phyloP scores from a whole-genome alignment of 2,329 filamentous ascomycete species.

The Pezicula rhizophila region DNA sequence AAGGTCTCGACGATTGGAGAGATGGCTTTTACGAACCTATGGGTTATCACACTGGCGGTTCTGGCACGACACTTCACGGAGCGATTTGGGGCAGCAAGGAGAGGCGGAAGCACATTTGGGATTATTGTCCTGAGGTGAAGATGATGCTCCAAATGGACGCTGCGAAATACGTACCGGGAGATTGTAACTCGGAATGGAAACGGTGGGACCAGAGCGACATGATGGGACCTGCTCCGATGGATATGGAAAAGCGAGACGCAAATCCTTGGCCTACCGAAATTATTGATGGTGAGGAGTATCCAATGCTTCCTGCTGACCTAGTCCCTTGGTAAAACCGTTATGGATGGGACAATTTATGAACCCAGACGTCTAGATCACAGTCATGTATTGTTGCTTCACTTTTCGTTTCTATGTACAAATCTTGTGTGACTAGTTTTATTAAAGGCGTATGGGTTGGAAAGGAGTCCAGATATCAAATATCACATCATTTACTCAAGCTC shows the following conservation, averaged over 20 bases:
- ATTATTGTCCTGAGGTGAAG: conserved; percentile 54
- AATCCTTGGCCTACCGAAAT: conserved; percentile 15
- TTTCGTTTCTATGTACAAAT: too few relatives aligned
- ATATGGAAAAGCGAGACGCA: not conserved
- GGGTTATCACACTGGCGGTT: conserved; percentile 51
- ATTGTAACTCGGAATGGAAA: conserved; percentile 42
- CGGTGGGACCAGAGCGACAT: conserved; percentile 22
- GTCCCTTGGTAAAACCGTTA: conserved; percentile 20
- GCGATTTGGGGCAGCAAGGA: conserved; percentile 44
- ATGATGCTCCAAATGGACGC: conserved; percentile 51
- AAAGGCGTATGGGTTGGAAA: too few relatives aligned
- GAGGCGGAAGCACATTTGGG: conserved; percentile 44
- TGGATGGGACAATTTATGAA: too few relatives aligned
- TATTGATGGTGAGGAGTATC: conserved; percentile 26
- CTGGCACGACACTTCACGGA: conserved; percentile 38
- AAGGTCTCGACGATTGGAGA: conserved; percentile 44
- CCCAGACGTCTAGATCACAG: too few relatives aligned
- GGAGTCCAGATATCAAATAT: too few relatives aligned
- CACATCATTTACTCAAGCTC: too few relatives aligned
- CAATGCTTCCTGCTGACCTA: conserved; percentile 23
- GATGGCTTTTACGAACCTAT: conserved; percentile 50
- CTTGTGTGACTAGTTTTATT: too few relatives aligned
- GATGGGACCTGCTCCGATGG: conserved; percentile 7
- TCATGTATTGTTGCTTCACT: too few relatives aligned
- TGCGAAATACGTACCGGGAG: conserved; percentile 42